Base-by-base conservation (phyloP, 2,329 filamentous ascomycete genomes). In the Pseudogymnoascus sp. region DNA sequence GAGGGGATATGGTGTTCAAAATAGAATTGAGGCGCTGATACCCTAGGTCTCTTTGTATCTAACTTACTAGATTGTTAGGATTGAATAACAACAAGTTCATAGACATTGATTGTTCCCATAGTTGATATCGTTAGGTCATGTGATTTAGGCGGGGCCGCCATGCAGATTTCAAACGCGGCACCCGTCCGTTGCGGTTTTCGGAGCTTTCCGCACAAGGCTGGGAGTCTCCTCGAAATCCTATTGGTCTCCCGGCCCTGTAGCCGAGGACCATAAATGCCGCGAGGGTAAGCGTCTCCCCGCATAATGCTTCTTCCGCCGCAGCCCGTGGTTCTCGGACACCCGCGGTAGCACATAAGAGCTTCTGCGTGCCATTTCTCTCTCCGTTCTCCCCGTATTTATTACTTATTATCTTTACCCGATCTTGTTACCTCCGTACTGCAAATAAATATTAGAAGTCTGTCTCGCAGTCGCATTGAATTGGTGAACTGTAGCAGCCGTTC, bases 1-100 rank as follows among this genome's bases (percentile, higher is more conserved):
- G 86, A 7, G 86, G 84, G 1, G 83, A 87, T 64, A 72, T 96
- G 74, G 80, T 96, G 53, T 81, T 84, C 68, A 84, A 75, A 70
- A 85, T 93, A 63, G 86, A 92, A 70, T 26, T 60, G 59, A 79
- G 53, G 43, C 33, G 60, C 46, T 40, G 61, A 37, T 61, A 63
- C 28, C 33, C 50, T 26, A 62, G 35, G 60, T 56, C 50, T 56
- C 50, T 56, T 56, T 56, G 28, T 33, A 56, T 33, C 28, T 56
- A 35, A 56, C 28, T 56, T 56, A 56, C 50, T 56, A 35, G 19
- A 56, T 22, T 56, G n/a, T 35, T 56, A 6, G 28, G 16, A 56
- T 56, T 56, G 46, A 33, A 56, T 56, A 56, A 56, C 46, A 56
- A 56, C 50, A 56, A 56, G 46, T 56, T 56, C 16, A 56, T 56